These are phyloP conservation scores for Penicillium pancosmium DNA, from an alignment of 495 filamentous ascomycete species.

Conservation along the genomic window DNA sequence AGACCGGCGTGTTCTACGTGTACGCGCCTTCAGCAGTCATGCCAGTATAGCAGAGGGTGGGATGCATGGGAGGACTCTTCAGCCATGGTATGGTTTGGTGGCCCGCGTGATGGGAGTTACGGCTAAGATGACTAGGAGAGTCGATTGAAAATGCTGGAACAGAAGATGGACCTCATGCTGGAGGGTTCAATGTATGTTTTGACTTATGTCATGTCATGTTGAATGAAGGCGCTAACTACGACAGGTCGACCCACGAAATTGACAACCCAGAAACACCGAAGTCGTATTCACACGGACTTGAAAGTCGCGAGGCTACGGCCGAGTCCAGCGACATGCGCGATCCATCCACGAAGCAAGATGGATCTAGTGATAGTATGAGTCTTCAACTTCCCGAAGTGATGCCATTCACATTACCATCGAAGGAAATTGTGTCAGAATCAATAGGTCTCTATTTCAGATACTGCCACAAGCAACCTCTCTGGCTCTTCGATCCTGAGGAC, in stretches of 20 bases:
- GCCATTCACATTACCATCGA: constrained; percentile 24
- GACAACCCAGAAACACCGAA: constrained; percentile 14
- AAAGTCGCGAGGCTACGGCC: constrained; percentile 14
- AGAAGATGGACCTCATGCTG: constrained; percentile 45
- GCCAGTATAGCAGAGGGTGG: constrained; percentile 35
- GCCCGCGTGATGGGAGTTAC: neutral
- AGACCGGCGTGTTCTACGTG: constrained; percentile 47
- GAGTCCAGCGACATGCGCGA: constrained; percentile 6
- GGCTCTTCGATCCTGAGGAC: constrained; percentile 45
- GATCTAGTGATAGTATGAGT: constrained; percentile 12
- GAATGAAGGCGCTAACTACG: constrained; percentile 11
- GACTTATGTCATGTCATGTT: neutral
- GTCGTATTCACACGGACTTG: neutral
- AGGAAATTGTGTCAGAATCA: constrained; percentile 27
- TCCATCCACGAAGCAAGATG: neutral
- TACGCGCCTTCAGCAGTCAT: constrained; percentile 41
- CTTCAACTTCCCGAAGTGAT: constrained; percentile 20
- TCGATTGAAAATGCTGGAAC: constrained; percentile 43
- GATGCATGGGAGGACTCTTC: constrained; percentile 13
- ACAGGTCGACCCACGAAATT: constrained; percentile 17
- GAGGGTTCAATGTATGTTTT: constrained; percentile 31
- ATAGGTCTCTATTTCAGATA: constrained; percentile 43
- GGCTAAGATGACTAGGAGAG: constrained; percentile 32
- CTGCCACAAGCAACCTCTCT: constrained; percentile 49
- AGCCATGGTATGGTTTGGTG: constrained; percentile 23